Evolutionary conservation across 768 basidiomycete genomes (phyloP).

Genomic region (Brasilioporus rufonigricans): DNA sequence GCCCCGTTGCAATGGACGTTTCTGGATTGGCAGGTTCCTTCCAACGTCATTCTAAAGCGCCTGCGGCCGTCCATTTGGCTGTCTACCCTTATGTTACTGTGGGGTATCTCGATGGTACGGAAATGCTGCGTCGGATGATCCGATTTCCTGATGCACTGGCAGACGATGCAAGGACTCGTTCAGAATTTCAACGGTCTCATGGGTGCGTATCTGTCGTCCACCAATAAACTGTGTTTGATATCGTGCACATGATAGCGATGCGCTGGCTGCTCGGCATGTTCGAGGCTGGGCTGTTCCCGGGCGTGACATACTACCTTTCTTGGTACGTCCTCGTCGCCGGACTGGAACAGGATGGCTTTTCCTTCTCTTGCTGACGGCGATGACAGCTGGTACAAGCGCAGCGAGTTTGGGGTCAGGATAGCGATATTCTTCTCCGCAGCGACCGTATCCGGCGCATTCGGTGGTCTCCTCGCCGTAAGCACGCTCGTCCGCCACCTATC

Average conservation of each 20-base stretch:
- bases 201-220: constrained; percentile 38
- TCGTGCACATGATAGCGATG: constrained; percentile 43
- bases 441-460: constrained; percentile 80
- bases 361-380: constrained; percentile 37
- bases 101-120: constrained; percentile 73
- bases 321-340: constrained; percentile 42
- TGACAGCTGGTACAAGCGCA: constrained; percentile 61
- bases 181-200: constrained; percentile 68
- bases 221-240: not conserved
- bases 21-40: constrained; percentile 55
- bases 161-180: constrained; percentile 74
- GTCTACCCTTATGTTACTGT: constrained; percentile 66
- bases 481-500: not conserved
- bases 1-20: too few species aligned
- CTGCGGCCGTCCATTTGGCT: constrained; percentile 78
- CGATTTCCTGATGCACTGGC: constrained; percentile 2
- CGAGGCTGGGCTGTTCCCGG: constrained; percentile 46
- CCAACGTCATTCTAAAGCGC: constrained; percentile 69
- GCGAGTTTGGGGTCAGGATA: constrained; percentile 67
- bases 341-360: not conserved
- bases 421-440: constrained; percentile 78
- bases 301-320: constrained; percentile 71
- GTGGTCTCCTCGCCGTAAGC: constrained; percentile 66
- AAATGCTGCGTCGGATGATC: not conserved
- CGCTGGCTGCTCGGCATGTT: constrained; percentile 71